phyloP scores from a whole-genome alignment of 768 basidiomycete species.

The Pisolithus microcarpus region DNA sequence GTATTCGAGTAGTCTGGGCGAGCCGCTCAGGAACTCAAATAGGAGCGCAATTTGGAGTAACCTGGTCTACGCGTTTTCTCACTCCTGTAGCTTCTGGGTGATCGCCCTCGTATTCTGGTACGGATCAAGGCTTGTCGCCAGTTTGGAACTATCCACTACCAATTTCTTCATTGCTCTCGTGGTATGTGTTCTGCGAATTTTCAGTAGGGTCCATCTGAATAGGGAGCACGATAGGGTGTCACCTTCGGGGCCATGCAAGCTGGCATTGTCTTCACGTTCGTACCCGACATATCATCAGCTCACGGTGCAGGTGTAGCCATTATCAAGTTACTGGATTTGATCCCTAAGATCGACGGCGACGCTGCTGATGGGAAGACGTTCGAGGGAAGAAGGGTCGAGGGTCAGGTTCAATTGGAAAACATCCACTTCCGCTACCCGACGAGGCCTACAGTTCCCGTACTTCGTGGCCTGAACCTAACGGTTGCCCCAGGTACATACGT shows the following conservation, averaged over 20 bases:
- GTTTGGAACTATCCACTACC: constrained; percentile 43
- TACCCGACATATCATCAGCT: constrained; percentile 85
- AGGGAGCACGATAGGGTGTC: constrained; percentile 40
- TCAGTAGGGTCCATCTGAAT: not conserved
- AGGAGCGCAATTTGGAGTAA: constrained; percentile 56
- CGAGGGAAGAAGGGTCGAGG: constrained; percentile 37
- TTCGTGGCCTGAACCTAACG: constrained; percentile 66
- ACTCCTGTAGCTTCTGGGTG: constrained; percentile 69
- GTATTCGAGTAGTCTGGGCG: constrained; percentile 66
- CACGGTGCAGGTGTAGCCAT: constrained; percentile 70
- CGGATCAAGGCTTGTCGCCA: constrained; percentile 56
- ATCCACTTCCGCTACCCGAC: constrained; percentile 90
- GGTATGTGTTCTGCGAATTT: constrained; percentile 30
- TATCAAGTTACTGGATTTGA: constrained; percentile 66
- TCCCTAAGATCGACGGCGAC: constrained; percentile 76
- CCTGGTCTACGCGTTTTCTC: constrained; percentile 64
- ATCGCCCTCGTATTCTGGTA: constrained; percentile 83
- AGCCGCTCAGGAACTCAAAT: constrained; percentile 60
- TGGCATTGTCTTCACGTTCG: constrained; percentile 76
- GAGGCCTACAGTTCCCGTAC: constrained; percentile 73
- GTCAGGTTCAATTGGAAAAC: constrained; percentile 70
- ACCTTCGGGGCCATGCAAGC: constrained; percentile 83
- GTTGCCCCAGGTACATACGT: constrained; percentile 75
- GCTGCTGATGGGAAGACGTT: constrained; percentile 54
- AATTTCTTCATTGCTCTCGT: constrained; percentile 82